phyloP scores from a whole-genome alignment of 2,329 filamentous ascomycete species.

The Penicillium sp. region DNA sequence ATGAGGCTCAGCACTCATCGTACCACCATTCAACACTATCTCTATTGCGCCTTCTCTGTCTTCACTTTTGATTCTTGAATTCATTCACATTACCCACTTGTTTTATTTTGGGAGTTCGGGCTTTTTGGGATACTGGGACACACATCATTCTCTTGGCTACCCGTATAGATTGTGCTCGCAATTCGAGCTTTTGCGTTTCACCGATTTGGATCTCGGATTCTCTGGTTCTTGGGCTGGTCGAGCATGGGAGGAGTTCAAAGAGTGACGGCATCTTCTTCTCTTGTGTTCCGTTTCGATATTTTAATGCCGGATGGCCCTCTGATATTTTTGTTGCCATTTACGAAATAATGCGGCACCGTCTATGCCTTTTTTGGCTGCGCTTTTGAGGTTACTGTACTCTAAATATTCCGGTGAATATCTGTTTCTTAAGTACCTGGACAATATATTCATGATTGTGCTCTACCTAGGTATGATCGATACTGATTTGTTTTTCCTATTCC shows the following conservation, averaged over 20 bases:
- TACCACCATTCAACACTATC: background rate
- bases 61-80: slow-evolving; percentile 4
- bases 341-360: slow-evolving; percentile 28
- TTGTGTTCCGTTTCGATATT: slow-evolving; percentile 10
- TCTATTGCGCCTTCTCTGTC: background rate
- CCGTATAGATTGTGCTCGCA: slow-evolving; percentile 13
- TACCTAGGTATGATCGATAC: background rate
- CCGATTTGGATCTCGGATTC: slow-evolving; percentile 6
- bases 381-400: slow-evolving; percentile 7
- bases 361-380: slow-evolving; percentile 6
- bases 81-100: slow-evolving; percentile 2
- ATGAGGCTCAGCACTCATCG: slow-evolving; percentile 16
- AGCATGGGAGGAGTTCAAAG: slow-evolving; percentile 26
- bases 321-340: slow-evolving; percentile 17
- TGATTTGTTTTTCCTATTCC: background rate
- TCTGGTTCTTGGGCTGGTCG: slow-evolving; percentile 16
- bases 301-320: slow-evolving; percentile 8
- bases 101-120: slow-evolving; percentile 15
- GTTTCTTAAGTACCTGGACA: background rate
- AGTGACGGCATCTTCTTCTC: slow-evolving; percentile 18
- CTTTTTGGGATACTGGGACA: slow-evolving; percentile 6
- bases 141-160: slow-evolving; percentile 5
- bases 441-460: background rate
- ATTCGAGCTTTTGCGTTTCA: slow-evolving; percentile 9
- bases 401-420: slow-evolving; percentile 6